Evolutionary conservation across 345 rosid species (phyloP).

Genomic region (Passiflora organensis): DNA sequence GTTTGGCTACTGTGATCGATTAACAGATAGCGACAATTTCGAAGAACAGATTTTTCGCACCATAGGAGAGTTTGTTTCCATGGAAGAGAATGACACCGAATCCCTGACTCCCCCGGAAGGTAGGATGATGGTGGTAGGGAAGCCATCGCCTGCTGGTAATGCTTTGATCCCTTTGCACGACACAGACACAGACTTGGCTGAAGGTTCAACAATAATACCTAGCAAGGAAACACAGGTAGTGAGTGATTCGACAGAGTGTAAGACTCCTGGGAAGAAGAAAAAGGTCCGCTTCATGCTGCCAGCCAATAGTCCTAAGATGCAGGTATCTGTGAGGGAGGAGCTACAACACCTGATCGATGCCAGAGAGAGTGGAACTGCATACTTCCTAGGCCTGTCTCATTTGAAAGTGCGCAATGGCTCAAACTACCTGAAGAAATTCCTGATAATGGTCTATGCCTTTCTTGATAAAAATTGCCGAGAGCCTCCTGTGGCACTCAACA

Average conservation of each 20-base stretch:
- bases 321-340: constrained; percentile 29
- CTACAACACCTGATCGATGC: constrained; percentile 41
- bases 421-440: constrained; percentile 35
- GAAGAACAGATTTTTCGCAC: constrained; percentile 49
- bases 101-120: constrained; percentile 26
- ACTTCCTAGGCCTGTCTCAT: constrained; percentile 52
- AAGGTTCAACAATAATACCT: background rate
- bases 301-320: constrained; percentile 24
- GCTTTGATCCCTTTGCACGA: constrained; percentile 28
- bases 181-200: background rate
- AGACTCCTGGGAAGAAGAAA: constrained; percentile 17
- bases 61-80: constrained; percentile 48
- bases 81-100: constrained; percentile 41
- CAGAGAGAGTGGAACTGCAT: constrained; percentile 59
- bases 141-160: constrained; percentile 16
- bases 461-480: constrained; percentile 43
- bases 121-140: constrained; percentile 38
- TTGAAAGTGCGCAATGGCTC: constrained; percentile 27
- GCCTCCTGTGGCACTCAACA: constrained; percentile 45
- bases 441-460: constrained; percentile 34
- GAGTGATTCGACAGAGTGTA: background rate
- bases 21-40: constrained; percentile 43
- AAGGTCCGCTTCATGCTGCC: constrained; percentile 47
- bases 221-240: background rate
- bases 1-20: constrained; percentile 47